Conservation (phyloP, 139 green algal species). For the Chlamydomonas asymmetrica region DNA sequence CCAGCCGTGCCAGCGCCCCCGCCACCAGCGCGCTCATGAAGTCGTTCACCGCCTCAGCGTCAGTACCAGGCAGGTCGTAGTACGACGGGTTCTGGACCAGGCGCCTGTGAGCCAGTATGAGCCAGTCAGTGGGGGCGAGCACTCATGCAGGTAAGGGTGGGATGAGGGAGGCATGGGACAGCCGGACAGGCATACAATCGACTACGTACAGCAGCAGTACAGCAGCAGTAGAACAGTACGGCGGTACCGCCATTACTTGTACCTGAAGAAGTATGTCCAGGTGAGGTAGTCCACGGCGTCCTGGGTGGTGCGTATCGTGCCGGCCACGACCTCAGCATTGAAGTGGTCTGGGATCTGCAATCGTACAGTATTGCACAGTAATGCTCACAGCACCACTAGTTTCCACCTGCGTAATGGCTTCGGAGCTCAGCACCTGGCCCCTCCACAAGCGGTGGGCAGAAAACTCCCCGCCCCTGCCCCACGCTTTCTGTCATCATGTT, state of each 20-base stretch:
- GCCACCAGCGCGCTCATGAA: constrained; percentile 83
- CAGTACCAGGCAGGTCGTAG: constrained; percentile 83
- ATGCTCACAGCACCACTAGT: too few relatives aligned
- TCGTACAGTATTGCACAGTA: neutral
- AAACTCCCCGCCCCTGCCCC: too few relatives aligned
- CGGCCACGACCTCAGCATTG: constrained; percentile 92
- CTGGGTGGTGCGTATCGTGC: constrained; percentile 70
- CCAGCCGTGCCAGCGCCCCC: constrained; percentile 67
- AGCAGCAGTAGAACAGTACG: neutral
- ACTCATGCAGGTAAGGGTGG: too few relatives aligned
- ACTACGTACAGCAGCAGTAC: constrained; percentile 12
- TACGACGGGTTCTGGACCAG: constrained; percentile 91
- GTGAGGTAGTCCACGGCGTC: constrained; percentile 95
- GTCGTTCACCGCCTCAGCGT: constrained; percentile 61
- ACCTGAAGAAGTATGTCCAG: constrained; percentile 94
- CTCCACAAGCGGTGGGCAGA: too few relatives aligned
- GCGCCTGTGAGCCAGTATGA: too few relatives aligned
- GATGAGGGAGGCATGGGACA: too few relatives aligned
- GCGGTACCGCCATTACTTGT: too few relatives aligned
- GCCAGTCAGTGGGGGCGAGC: too few relatives aligned
- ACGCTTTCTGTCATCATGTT: too few relatives aligned
- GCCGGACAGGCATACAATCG: neutral
- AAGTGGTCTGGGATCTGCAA: constrained; percentile 88
- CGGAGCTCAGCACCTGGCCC: too few relatives aligned
- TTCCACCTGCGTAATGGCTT: neutral